Conservation (phyloP, 1,284 basidiomycete genomes). For the Sporisorium graminicola region DNA sequence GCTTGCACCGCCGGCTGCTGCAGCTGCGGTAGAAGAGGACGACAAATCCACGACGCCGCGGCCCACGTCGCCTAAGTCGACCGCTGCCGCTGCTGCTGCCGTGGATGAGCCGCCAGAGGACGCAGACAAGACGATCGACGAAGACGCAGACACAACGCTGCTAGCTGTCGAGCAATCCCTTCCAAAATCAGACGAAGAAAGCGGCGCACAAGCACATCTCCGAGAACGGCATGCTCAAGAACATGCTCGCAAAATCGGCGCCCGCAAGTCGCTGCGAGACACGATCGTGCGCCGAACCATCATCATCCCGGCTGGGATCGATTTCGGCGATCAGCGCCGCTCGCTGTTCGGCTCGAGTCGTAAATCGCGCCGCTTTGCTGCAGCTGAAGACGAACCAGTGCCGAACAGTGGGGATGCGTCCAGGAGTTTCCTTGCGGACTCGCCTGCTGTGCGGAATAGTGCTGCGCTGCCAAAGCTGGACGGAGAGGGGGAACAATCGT, state of each 20-base stretch:
- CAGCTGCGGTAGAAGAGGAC: background rate
- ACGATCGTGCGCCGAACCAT: slow-evolving; percentile 63
- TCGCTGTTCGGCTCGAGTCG: slow-evolving; percentile 42
- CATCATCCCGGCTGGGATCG: slow-evolving; percentile 55
- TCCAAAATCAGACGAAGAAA: background rate
- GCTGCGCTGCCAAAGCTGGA: slow-evolving; percentile 11
- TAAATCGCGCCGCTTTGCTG: slow-evolving; percentile 46
- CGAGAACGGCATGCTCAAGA: background rate
- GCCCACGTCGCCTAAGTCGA: slow-evolving; percentile 9
- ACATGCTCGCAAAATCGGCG: background rate
- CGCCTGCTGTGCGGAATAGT: background rate
- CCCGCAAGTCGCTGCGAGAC: slow-evolving; percentile 54
- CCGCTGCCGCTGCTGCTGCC: background rate
- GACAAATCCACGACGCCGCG: slow-evolving; percentile 13
- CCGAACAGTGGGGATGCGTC: slow-evolving; percentile 8
- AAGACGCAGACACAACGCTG: slow-evolving; percentile 1
- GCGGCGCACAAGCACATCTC: background rate
- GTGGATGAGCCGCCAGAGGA: background rate
- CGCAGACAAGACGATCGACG: slow-evolving; percentile 3
- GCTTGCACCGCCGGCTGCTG: slow-evolving; percentile 8
- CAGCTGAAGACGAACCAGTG: slow-evolving; percentile 31
- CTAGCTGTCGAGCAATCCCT: background rate
- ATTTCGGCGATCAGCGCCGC: slow-evolving; percentile 37
- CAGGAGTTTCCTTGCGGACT: background rate
- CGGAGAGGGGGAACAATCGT: background rate